Conservation (phyloP, 2,329 filamentous ascomycete species). For the Cercospora sp. region DNA sequence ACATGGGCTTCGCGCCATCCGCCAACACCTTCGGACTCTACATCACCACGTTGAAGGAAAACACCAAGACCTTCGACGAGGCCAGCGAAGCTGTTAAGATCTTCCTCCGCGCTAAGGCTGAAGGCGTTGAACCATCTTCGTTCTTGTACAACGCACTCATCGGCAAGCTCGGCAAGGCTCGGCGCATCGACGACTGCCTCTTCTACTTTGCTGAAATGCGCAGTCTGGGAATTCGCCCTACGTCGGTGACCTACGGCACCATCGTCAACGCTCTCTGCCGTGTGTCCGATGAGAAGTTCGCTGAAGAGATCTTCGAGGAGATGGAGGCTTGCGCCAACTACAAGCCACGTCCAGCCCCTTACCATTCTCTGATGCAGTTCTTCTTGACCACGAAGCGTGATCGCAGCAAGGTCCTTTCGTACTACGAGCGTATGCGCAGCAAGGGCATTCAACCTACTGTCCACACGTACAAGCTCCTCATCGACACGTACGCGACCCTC, state of each 20-base stretch:
- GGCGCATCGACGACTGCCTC: constrained; percentile 95
- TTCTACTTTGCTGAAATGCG: constrained; percentile 99
- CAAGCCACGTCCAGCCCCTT: constrained; percentile 93
- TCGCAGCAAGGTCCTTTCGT: constrained; percentile 86
- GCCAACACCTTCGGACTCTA: constrained; percentile 98
- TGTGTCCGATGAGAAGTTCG: constrained; percentile 96
- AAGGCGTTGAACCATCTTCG: constrained; percentile 92
- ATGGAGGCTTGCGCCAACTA: constrained; percentile 99
- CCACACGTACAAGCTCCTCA: constrained; percentile 95
- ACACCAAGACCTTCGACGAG: constrained; percentile 95
- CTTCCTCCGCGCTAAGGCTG: constrained; percentile 88
- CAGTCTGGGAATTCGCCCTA: constrained; percentile 85
- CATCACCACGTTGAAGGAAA: constrained; percentile 98
- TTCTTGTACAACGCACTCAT: constrained; percentile 99
- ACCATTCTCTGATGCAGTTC: constrained; percentile 99
- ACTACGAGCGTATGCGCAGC: constrained; percentile 91
- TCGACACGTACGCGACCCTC: constrained; percentile 91
- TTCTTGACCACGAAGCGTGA: constrained; percentile 98
- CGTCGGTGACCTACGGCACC: constrained; percentile 95
- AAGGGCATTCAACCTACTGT: constrained; percentile 87
- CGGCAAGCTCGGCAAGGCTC: constrained; percentile 95
- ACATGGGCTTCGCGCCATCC: constrained; percentile 87
- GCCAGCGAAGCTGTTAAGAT: constrained; percentile 96
- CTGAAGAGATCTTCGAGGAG: constrained; percentile 96
- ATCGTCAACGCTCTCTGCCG: constrained; percentile 97